phyloP scores from a whole-genome alignment of 2,329 filamentous ascomycete species.

The Penicillium vulpinum region DNA sequence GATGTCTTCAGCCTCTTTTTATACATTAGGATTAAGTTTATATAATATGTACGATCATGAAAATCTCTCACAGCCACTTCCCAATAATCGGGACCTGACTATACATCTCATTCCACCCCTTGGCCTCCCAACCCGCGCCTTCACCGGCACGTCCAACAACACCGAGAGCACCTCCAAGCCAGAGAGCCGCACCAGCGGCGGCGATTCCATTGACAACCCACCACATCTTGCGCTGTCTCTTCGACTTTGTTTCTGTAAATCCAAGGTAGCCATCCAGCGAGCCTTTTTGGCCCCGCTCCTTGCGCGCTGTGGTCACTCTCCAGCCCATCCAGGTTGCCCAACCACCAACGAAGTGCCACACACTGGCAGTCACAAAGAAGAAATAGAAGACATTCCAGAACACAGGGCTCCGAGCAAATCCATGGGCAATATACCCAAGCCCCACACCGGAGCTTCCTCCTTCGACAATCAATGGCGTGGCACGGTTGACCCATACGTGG shows the following conservation, averaged over 20 bases:
- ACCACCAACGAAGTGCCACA: conserved; percentile 81
- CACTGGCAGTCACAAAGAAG: conserved; percentile 65
- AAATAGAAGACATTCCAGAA: conserved; percentile 69
- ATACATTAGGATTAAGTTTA: conserved; percentile 2
- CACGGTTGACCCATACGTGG: conserved; percentile 74
- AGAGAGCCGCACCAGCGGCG: conserved; percentile 61
- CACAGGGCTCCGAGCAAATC: conserved; percentile 70
- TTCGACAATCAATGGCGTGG: conserved; percentile 72
- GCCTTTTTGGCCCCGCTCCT: conserved; percentile 29
- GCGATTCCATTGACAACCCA: conserved; percentile 68
- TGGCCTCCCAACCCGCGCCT: conserved; percentile 75
- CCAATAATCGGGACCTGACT: conserved; percentile 59
- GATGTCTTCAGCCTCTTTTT: neutral
- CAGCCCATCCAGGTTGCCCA: conserved; percentile 75
- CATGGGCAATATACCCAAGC: conserved; percentile 79
- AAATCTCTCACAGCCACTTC: conserved; percentile 47
- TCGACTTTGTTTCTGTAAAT: conserved; percentile 52
- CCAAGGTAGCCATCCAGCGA: conserved; percentile 35
- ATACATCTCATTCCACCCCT: conserved; percentile 75
- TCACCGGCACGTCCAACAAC: conserved; percentile 71
- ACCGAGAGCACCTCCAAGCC: conserved; percentile 78
- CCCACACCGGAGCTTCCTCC: conserved; percentile 86
- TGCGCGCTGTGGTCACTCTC: conserved; percentile 43
- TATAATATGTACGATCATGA: neutral
- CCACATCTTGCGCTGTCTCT: conserved; percentile 64